Percentiles rank a stretch among this genome's conserved stretches.
phyloP scores from a whole-genome alignment of 2,329 filamentous ascomycete species.

The Penicillium sp. region DNA sequence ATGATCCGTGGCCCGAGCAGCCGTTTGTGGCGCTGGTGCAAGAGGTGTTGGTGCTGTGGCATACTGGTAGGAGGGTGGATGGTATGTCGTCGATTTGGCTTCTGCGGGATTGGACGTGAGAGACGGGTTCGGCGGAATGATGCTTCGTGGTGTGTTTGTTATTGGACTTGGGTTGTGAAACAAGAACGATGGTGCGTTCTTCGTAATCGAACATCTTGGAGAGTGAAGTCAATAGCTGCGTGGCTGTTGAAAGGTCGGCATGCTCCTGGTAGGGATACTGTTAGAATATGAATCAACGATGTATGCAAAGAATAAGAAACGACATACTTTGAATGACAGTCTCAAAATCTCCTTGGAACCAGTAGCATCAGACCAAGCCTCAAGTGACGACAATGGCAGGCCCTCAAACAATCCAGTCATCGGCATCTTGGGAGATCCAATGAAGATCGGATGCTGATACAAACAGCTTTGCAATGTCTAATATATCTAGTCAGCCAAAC shows the following conservation, averaged over 20 bases:
- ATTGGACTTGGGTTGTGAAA: neutral
- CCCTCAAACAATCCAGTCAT: conserved; percentile 1
- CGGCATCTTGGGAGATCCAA: neutral
- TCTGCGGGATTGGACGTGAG: neutral
- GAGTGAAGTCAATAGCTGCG: conserved; percentile 43
- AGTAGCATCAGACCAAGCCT: conserved; percentile 8
- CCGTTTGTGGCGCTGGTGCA: conserved; percentile 69
- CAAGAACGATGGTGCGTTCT: conserved; percentile 6
- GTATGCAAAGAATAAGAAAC: neutral
- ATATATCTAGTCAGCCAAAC: conserved; percentile 20
- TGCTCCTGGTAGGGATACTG: conserved; percentile 2
- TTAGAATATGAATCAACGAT: conserved; percentile 7
- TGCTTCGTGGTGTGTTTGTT: neutral
- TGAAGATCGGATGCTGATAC: conserved; percentile 4
- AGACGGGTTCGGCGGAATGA: neutral
- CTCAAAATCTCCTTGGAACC: conserved; percentile 10
- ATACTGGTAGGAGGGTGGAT: conserved; percentile 61
- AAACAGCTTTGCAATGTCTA: conserved; percentile 12
- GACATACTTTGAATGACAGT: conserved; percentile 11
- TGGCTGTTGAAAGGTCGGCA: conserved; percentile 30
- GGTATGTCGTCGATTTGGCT: conserved; percentile 20
- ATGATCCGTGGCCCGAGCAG: conserved; percentile 79
- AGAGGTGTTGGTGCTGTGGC: conserved; percentile 66
- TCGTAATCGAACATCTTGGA: conserved; percentile 22
- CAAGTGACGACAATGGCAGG: conserved; percentile 5